Base-by-base conservation (phyloP, 2,329 filamentous ascomycete species). In the Purpureocillium takamizusanense region DNA sequence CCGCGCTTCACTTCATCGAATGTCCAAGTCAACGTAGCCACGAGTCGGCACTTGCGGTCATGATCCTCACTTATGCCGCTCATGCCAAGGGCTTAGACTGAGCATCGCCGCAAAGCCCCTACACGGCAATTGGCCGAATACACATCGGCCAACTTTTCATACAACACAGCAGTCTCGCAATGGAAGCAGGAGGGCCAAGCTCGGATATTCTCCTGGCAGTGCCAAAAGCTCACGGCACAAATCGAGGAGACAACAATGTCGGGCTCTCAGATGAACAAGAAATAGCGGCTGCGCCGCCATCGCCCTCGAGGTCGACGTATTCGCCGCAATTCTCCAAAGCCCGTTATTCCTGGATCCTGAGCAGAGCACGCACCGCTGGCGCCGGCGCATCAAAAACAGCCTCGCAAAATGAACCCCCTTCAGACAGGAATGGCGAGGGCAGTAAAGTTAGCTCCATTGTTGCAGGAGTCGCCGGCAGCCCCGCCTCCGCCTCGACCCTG, bases 321-420 rank as follows among this genome's bases (percentile, higher is more conserved):
- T 42, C 45, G 5, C 49, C 48, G 7, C 59, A 61, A 27, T 61
- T 61, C 44, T 46, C 54, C 23, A 42, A 47, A 7, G 42, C 52
- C 29, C 49, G 41, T 6, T 42, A 41, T 6, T 42, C 46, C 7
- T 39, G 49, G 37, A 57, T 61, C 28, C 36, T 62, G 25, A 43
- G 45, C 15, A 53, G 54, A 15, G 47, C 60, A 5, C 51, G 51
- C 5, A 36, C 18, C 7, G 28, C 4, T 6, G 7, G 7, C 7
- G 11, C 28, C 4, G 6, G 11, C 11, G 12, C 28, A 14, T 14
- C n/a, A 6, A 12, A 30, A 14, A 13, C 11, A 4, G 28, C 11
- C 28, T 30, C 28, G 12, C 11, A 14, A 13, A 13, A 14, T 13
- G 11, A 6, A 5, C 21, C 21, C 5, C 21, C 21, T 5, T 30